Conservation (phyloP, 2,329 filamentous ascomycete species). For the Elsinoe australis region DNA sequence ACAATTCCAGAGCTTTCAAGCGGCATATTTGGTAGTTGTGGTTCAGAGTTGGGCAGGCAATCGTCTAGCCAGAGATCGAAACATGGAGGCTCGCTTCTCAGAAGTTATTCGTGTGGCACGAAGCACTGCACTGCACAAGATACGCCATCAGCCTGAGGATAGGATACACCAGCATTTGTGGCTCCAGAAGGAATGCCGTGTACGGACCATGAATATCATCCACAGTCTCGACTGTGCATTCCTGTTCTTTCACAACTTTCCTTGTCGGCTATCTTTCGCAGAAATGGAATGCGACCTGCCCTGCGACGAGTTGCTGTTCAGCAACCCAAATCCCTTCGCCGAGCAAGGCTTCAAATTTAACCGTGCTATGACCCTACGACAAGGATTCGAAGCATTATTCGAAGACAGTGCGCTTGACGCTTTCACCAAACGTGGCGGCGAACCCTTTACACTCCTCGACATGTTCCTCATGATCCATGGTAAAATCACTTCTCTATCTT, state of each 20-base stretch:
- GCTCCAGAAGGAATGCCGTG: slow-evolving; percentile 18
- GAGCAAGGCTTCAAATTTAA: slow-evolving; percentile 6
- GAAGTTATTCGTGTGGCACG: slow-evolving; percentile 17
- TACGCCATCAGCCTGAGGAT: slow-evolving; percentile 16
- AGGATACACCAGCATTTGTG: slow-evolving; percentile 13
- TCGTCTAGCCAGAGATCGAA: slow-evolving; percentile 13
- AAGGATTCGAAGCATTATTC: slow-evolving; percentile 13
- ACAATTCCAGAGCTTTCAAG: slow-evolving; percentile 17
- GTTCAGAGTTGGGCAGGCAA: slow-evolving; percentile 18
- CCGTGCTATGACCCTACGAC: slow-evolving; percentile 6
- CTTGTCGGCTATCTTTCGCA: slow-evolving; percentile 13
- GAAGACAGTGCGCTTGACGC: not conserved
- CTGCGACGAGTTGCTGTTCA: slow-evolving; percentile 17
- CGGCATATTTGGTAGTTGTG: slow-evolving; percentile 15
- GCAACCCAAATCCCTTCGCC: slow-evolving; percentile 14
- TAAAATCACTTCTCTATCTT: not conserved
- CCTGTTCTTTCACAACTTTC: slow-evolving; percentile 18
- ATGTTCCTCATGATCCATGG: slow-evolving; percentile 17
- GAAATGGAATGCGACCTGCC: slow-evolving; percentile 19
- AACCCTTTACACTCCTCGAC: slow-evolving; percentile 11
- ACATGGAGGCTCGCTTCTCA: slow-evolving; percentile 18
- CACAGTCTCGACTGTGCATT: slow-evolving; percentile 17
- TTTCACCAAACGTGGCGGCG: not conserved
- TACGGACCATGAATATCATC: slow-evolving; percentile 19
- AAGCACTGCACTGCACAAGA: not conserved